Evolutionary conservation across 1,139 yeast genomes (phyloP).

Genomic region (Tardiomyces digboiensis): DNA sequence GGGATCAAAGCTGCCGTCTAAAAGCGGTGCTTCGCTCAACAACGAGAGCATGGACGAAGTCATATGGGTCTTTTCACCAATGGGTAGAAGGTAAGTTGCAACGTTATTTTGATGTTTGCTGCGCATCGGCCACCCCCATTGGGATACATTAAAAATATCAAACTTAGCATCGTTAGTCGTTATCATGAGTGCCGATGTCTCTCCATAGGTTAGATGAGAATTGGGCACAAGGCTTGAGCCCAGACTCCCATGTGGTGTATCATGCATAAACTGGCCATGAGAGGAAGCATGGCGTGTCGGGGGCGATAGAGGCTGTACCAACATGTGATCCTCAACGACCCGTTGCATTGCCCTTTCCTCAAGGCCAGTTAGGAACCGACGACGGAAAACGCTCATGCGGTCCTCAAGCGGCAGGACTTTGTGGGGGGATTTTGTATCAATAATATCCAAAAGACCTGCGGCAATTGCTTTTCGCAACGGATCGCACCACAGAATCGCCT

Average conservation of each 20-base stretch:
- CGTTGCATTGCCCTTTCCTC: not conserved
- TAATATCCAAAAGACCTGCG: slow-evolving; percentile 47
- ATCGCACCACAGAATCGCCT: slow-evolving; percentile 96
- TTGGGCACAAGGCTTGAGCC: not conserved
- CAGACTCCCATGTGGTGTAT: not conserved
- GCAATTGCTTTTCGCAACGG: slow-evolving; percentile 66
- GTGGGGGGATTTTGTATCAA: slow-evolving; percentile 44
- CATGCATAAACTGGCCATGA: not conserved
- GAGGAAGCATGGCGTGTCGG: not conserved
- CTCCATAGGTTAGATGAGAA: not conserved
- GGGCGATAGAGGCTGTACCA: not conserved
- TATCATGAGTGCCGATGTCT: not conserved
- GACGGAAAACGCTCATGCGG: slow-evolving; percentile 48
- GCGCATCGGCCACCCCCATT: too few relatives aligned
- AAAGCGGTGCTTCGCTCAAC: not conserved
- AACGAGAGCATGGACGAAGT: slow-evolving; percentile 8
- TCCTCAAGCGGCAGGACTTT: slow-evolving; percentile 39
- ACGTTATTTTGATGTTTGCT: slow-evolving; percentile 2
- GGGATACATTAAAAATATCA: not conserved
- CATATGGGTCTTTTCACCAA: slow-evolving; percentile 8
- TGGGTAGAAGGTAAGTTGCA: slow-evolving; percentile 6
- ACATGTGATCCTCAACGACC: not conserved
- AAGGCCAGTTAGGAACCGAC: slow-evolving; percentile 5
- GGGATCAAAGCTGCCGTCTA: slow-evolving; percentile 4
- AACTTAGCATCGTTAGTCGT: not conserved